Base-by-base conservation (phyloP, 2,329 filamentous ascomycete species). In the Trichoderma brevicompactum region DNA sequence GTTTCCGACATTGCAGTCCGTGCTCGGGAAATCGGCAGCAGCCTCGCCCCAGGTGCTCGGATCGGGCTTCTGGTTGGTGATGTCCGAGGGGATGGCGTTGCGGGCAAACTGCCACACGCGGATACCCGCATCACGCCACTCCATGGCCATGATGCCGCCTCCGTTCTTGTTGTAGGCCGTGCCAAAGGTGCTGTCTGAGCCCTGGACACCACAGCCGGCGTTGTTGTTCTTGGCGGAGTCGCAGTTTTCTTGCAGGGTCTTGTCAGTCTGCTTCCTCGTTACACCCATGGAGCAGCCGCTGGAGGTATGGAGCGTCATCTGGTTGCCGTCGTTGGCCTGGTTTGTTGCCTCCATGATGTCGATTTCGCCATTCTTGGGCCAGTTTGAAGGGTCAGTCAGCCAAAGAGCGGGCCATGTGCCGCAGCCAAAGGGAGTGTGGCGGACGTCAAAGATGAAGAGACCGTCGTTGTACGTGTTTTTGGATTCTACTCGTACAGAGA, bases 401-500 rank as follows among this genome's bases (percentile, higher is more conserved):
- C 89, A 91, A 10, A 91, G 80, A 0, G 89, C 83, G 2, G 87
- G 86, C 88, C 86, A 90, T 23, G 83, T 86, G 3, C 81, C 86
- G 71, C 87, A 90, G 48, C 86, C 87, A 70, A 81, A 85, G 0
- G 87, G 88, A 0, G 84, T 85, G 75, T 89, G 87, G 67, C 83
- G 80, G 68, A 90, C 79, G 71, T 90, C 87, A 70, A 90, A 90
- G 70, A 90, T 78, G 76, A 89, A 90, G n/a, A 90, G 82, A 0
- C 87, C 88, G n/a, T 73, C 76, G 70, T 86, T 75, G 75, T 89
- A 90, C 50, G 83, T 83, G 50, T 75, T 79, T 71, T 85, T 87
- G 41, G 87, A 89, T 67, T 85, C 81, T 64, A 89, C 77, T 13
- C 87, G 86, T 13, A 89, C 86, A 0, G 86, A 89, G 75, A 85